phyloP scores from a whole-genome alignment of 140 eudicot genomes.

The Bidens hawaiensis region DNA sequence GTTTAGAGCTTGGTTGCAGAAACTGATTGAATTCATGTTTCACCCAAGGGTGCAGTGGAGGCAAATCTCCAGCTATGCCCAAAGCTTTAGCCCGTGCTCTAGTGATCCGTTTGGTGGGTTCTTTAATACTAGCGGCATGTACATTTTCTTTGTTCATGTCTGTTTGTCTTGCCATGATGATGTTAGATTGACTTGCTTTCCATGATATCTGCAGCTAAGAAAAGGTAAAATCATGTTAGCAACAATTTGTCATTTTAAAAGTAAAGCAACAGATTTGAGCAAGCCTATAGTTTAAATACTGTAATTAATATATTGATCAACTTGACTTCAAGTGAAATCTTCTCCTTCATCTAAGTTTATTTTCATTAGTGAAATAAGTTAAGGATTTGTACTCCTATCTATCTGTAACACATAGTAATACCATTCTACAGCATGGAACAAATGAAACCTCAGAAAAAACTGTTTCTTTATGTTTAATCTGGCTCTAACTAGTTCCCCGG shows the following conservation, averaged over 20 bases:
- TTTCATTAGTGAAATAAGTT: constrained; percentile 8
- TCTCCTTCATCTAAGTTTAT: constrained; percentile 4
- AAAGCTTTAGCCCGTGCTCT: constrained; percentile 79
- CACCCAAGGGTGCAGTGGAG: constrained; percentile 41
- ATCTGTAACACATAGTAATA: background rate
- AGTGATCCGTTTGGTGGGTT: constrained; percentile 57
- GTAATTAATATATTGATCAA: constrained; percentile 7
- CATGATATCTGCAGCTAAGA: constrained; percentile 44
- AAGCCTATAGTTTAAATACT: background rate
- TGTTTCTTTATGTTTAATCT: constrained; percentile 8
- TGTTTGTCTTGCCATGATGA: constrained; percentile 29
- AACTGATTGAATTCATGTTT: constrained; percentile 35
- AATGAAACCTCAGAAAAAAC: constrained; percentile 17
- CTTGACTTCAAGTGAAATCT: constrained; percentile 3
- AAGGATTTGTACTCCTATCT: constrained; percentile 12
- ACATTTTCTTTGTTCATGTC: constrained; percentile 68
- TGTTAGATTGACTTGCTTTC: constrained; percentile 24
- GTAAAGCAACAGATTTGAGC: background rate
- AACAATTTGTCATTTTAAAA: background rate
- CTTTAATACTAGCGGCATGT: constrained; percentile 34
- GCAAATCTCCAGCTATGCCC: constrained; percentile 51
- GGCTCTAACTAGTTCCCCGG: too few species aligned
- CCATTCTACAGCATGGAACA: constrained; percentile 16
- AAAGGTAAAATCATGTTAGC: constrained; percentile 1
- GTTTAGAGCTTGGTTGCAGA: constrained; percentile 46